Base-by-base conservation (phyloP, 805 yeast species). In the Yarrowia sp. region DNA sequence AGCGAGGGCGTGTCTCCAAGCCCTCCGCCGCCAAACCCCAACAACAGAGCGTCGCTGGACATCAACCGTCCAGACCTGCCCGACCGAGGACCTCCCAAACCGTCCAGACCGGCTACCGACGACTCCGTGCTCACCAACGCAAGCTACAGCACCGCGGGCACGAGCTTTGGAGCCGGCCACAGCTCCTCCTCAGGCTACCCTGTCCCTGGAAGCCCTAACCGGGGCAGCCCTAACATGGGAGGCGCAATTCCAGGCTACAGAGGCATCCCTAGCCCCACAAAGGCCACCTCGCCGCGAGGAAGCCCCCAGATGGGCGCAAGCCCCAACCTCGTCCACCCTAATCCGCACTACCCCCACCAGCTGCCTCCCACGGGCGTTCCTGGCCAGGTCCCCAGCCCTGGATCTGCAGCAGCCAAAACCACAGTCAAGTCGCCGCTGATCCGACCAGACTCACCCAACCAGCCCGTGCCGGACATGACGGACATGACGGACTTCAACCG, bases 401-500 rank as follows among this genome's bases (percentile, higher is more conserved):
- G 44, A 5, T 5, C 49, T 18, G 33, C 32, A 0, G 51, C 24
- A 2, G 51, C 35, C 25, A 44, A 29, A 19, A 44, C 51, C 3
- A 44, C 51, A 3, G 55, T 47, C 29, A 47, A 31, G 55, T 47
- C 55, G 27, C 55, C 55, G 4, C 29, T 47, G 21, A 31, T 47
- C n/a, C 25, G 55, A 9, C 55, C 55, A 5, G 55, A 47, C 19
- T 47, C 55, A 14, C 55, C 55, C 16, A n/a, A n/a, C 25, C 55
- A 14, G 36, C 55, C 18, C 1, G 38, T 47, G 2, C 55, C 55
- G 6, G 55, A 47, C 4, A 4, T 47, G 38, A 33, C 55, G 6
- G 55, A 47, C 4, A 4, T 47, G 38, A 33, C 58, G 24, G 58
- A 51, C 21, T 51, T 51, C 25, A 51, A 35, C 58, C 41, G 58